Percentiles rank a stretch among this genome's conserved stretches.
Evolutionary conservation across 306 rosid genomes (phyloP).

Genomic region (Trifolium subterraneum): DNA sequence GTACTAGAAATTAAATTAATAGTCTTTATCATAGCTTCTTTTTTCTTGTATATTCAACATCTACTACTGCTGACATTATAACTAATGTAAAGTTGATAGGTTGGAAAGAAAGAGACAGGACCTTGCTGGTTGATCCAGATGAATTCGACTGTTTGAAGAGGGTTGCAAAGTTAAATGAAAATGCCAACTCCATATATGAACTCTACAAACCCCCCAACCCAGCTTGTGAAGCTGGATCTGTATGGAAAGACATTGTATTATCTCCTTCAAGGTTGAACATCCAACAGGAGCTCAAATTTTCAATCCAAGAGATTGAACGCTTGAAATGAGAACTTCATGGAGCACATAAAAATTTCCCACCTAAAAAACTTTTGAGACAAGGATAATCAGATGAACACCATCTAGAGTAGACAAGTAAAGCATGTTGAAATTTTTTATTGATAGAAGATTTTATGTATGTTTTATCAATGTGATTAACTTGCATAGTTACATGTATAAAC

Average conservation of each 20-base stretch:
- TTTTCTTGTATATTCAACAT: slow-evolving; percentile 2
- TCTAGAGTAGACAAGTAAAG: slow-evolving; percentile 1
- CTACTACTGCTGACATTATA: slow-evolving; percentile 41
- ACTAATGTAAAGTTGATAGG: slow-evolving; percentile 73
- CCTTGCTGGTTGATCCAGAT: slow-evolving; percentile 87
- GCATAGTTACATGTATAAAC: slow-evolving; percentile 38
- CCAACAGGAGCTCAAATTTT: slow-evolving; percentile 88
- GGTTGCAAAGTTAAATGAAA: slow-evolving; percentile 67
- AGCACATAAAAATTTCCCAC: slow-evolving; percentile 14
- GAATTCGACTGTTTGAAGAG: slow-evolving; percentile 84
- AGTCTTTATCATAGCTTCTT: background rate
- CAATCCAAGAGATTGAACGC: slow-evolving; percentile 76
- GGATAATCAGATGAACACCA: slow-evolving; percentile 29
- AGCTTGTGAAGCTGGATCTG: slow-evolving; percentile 70
- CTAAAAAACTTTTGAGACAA: slow-evolving; percentile 22
- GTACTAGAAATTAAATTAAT: background rate
- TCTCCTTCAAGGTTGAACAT: slow-evolving; percentile 89
- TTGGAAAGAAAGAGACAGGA: slow-evolving; percentile 90
- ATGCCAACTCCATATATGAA: slow-evolving; percentile 72
- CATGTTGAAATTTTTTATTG: slow-evolving; percentile 19
- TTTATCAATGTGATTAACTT: slow-evolving; percentile 32
- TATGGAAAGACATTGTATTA: slow-evolving; percentile 93
- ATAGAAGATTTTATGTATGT: slow-evolving; percentile 34
- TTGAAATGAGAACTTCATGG: slow-evolving; percentile 45
- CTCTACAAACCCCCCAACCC: slow-evolving; percentile 85